Base-by-base conservation (phyloP, 768 basidiomycete genomes). In the Vararia minispora region DNA sequence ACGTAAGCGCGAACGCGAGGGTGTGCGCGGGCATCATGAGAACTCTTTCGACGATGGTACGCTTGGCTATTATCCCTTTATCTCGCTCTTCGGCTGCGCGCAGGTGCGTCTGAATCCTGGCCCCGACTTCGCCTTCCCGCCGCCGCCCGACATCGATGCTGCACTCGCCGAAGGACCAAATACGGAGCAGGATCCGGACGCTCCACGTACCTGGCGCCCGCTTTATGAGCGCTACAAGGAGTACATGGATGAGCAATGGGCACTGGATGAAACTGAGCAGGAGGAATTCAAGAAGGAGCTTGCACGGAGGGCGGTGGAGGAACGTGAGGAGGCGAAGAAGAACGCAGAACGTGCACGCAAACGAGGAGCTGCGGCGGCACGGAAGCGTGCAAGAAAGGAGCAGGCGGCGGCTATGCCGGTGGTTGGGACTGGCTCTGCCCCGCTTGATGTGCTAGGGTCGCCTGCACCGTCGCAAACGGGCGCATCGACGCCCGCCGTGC, bases 31-130 rank as follows among this genome's bases (percentile, higher is more conserved):
- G 50, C 80, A 82, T 53, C 70, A 71, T 42, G 83, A 87, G 59
- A 91, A 91, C 45, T 73, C 73, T 3, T 86, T 89, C 51, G 91
- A 99, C 56, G 95, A 99, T 56, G 95, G 94, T 14, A 79, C 83
- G 14, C 63, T 95, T 5, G 95, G 95, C 1, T 99, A 99, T 59
- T 98, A 90, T 56, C 90, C 94, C 0, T 80, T 97, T 63, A 74
- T 95, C 46, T 94, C 89, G 4, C 66, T 94, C 26, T 99, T 89
- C 65, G 92, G 91, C 51, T 80, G 82, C 43, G 94, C 88, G 0
- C 74, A 76, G 42, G 82, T 91, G 10, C 69, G 58, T 33, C 67
- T 94, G 41, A 97, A 99, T 53, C 76, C 91, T 13, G 95, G 95
- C 1, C 95, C 95, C 0, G 57, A 79, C 43, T 98, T 92, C 50